phyloP scores from a whole-genome alignment of 495 filamentous ascomycete species.

The Chaetomidium leptoderma region DNA sequence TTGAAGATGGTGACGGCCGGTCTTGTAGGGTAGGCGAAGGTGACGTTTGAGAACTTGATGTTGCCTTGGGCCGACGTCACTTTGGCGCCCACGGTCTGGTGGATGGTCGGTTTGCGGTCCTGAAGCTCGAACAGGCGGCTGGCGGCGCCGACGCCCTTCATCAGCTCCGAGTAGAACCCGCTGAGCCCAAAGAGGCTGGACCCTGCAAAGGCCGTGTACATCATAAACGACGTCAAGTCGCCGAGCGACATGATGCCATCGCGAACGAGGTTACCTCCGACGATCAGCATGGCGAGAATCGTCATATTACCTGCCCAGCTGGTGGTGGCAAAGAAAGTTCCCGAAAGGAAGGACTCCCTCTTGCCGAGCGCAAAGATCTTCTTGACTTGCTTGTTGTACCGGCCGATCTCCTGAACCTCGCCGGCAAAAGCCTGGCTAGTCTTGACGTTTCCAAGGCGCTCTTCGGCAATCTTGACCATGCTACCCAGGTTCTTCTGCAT shows the following conservation, averaged over 20 bases:
- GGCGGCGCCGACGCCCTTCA: conserved; percentile 97
- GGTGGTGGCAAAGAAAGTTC: conserved; percentile 85
- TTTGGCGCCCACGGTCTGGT: conserved; percentile 69
- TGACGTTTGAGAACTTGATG: conserved; percentile 79
- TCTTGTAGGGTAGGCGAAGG: conserved; percentile 85
- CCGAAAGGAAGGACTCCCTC: conserved; percentile 78
- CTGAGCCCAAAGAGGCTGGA: conserved; percentile 88
- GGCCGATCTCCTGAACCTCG: conserved; percentile 79
- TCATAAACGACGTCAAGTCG: conserved; percentile 93
- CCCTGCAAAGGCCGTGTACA: conserved; percentile 94
- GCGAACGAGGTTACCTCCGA: conserved; percentile 84
- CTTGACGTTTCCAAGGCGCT: conserved; percentile 89
- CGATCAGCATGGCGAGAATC: conserved; percentile 84
- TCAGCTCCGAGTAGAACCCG: conserved; percentile 94
- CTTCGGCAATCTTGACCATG: conserved; percentile 93
- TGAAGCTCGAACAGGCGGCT: conserved; percentile 93
- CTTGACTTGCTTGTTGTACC: conserved; percentile 87
- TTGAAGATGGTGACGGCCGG: conserved; percentile 90
- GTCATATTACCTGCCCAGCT: conserved; percentile 94
- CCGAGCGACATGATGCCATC: conserved; percentile 81
- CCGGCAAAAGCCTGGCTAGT: conserved; percentile 94
- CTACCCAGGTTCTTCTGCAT: conserved; percentile 91
- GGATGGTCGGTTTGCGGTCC: conserved; percentile 83
- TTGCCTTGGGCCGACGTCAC: conserved; percentile 78
- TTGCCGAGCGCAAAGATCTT: conserved; percentile 88